Evolutionary conservation across 768 basidiomycete species (phyloP), one percentile per base, ranked within the genome.

Genomic region (Boletus subparvulus): DNA sequence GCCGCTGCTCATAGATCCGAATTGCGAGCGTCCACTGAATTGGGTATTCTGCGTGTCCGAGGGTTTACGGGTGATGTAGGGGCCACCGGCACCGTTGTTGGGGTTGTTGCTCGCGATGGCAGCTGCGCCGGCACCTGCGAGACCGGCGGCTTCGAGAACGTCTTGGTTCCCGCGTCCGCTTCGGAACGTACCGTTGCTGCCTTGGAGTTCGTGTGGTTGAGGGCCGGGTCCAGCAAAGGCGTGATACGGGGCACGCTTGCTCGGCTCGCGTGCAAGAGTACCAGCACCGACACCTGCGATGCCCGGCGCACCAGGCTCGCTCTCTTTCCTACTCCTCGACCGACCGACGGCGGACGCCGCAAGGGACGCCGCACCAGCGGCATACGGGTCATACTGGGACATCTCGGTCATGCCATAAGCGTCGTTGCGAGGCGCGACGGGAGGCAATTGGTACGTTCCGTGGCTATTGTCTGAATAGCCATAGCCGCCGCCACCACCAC

Each of bases 381-480:
- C 55, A 9, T 77, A 76, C 3, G 75, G 67, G 28, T 78, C 77
- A 65, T 67, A 73, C n/a, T 65, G 70, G 5, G 71, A 59, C 65
- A 75, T 71, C 62, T 84, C 83, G 19, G 73, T 75, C 82, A 85
- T 81, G 26, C 75, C 74, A 64, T 83, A 86, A 17, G 72, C 64
- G 41, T 82, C 83, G 16, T 59, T 70, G 45, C 66, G 67, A 19
- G 62, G 68, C 13, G 47, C 54, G 69, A 83, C 73, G 1, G 82
- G 73, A 0, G 78, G 74, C 59, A 85, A 79, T 4, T 66, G 73
- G 59, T 73, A 84, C 4, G 84, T 83, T n/a, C 84, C 86, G 56
- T 87, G 83, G 35, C 74, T 77, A 21, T 76, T 77, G 19, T 79
- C 77, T 13, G 83, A 83, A 28, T 80, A 82, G 14, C 69, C 75